Percentiles rank a stretch among this genome's conserved stretches.
Evolutionary conservation across 345 rosid species (phyloP).

Genomic region (Gossypium sturtianum): DNA sequence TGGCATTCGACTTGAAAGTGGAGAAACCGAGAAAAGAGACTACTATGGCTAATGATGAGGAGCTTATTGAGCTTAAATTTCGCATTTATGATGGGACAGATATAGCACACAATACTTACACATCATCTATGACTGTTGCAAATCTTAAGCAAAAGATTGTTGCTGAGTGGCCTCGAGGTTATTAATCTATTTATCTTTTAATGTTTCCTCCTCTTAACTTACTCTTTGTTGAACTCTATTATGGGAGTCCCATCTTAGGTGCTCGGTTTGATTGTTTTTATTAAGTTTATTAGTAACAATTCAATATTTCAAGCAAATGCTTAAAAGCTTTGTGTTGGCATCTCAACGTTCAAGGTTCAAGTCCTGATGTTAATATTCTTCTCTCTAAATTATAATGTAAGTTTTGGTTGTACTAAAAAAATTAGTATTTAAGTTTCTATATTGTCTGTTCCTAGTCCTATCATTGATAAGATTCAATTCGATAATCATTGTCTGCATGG

Average conservation of each 20-base stretch:
- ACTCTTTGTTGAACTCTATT: neutral
- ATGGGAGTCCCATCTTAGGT: neutral
- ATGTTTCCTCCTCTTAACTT: neutral
- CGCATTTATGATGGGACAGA: constrained; percentile 40
- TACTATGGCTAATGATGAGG: constrained; percentile 10
- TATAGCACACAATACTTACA: constrained; percentile 32
- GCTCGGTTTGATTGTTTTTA: constrained; percentile 10
- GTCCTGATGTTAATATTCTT: too few species aligned
- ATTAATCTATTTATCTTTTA: constrained; percentile 8
- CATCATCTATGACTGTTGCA: constrained; percentile 30
- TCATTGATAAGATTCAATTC: neutral
- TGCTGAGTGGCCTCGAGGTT: constrained; percentile 46
- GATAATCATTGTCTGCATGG: neutral
- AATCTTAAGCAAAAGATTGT: constrained; percentile 34
- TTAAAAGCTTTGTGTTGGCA: too few species aligned
- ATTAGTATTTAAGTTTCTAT: too few species aligned
- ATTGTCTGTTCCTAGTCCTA: neutral
- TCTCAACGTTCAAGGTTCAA: too few species aligned
- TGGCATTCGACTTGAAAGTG: constrained; percentile 16
- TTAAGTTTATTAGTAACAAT: neutral
- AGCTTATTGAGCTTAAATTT: constrained; percentile 33
- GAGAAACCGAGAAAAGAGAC: constrained; percentile 14
- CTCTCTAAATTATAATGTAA: too few species aligned
- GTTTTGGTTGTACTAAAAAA: too few species aligned
- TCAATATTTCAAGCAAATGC: neutral